Conservation (phyloP, 176 grass and related monocot genomes). For the Urochloa ruziziensis region DNA sequence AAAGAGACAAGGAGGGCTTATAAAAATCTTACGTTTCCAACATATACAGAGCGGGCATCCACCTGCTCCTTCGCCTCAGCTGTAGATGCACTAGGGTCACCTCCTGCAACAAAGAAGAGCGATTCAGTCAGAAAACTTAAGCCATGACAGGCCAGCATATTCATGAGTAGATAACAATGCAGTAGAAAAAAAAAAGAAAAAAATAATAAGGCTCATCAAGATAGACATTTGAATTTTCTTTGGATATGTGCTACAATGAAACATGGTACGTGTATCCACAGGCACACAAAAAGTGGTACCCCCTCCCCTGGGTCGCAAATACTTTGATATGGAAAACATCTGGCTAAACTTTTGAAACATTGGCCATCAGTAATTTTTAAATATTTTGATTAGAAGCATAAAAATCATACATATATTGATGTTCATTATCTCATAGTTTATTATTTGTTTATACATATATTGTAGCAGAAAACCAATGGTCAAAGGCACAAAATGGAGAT, state of each 20-base stretch:
- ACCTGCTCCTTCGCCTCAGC: constrained; percentile 64
- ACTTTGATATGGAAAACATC: too few species aligned
- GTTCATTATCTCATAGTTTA: too few species aligned
- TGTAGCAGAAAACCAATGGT: not conserved
- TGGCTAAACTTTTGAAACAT: not conserved
- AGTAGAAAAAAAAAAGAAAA: not conserved
- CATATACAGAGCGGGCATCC: constrained; percentile 66
- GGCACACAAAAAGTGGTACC: not conserved
- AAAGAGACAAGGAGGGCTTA: not conserved
- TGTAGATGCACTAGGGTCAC: constrained; percentile 49
- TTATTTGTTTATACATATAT: too few species aligned
- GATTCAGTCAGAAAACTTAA: constrained; percentile 6
- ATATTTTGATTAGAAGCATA: not conserved
- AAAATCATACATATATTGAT: not conserved
- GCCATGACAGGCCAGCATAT: not conserved
- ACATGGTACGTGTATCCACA: not conserved
- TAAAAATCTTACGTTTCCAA: constrained; percentile 70
- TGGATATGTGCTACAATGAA: not conserved
- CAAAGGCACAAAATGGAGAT: too few species aligned
- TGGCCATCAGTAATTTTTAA: not conserved
- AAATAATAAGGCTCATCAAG: not conserved
- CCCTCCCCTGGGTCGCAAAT: not conserved
- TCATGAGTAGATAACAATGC: not conserved
- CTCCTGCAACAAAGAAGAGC: constrained; percentile 28
- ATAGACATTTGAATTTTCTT: not conserved